Base-by-base conservation (phyloP, 179 eudicot species). In the Dionaea muscipula region DNA sequence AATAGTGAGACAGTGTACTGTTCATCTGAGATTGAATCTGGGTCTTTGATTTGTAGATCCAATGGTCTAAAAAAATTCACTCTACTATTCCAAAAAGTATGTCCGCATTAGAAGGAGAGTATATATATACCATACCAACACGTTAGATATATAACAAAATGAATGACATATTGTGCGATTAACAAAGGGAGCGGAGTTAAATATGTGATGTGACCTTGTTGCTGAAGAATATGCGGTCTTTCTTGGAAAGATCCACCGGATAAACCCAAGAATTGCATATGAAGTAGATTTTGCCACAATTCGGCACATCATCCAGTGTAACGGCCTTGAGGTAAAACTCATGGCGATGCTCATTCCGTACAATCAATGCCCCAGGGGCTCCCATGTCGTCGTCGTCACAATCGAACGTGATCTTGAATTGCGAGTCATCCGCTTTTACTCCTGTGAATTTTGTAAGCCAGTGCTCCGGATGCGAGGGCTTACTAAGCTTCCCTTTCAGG, bases 221-320 rank as follows among this genome's bases (percentile, higher is more conserved):
- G 21, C 61, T 49, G 60, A 82, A 83, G 68, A 80, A 83, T 15
- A 80, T 12, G 19, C 85, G 90, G 14, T 75, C 73, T 35, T 54
- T 65, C 26, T 60, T 33, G 62, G 80, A 75, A 33, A 35, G 18
- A 2, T 55, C 36, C 35, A 74, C 68, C 0, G 83, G 83, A 55
- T 80, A 80, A 61, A 83, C 75, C 90, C 83, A 83, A 16, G 88
- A 82, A 55, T 82, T 72, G 64, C 84, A 82, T 45, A 72, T 38
- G 51, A 79, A 79, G 10, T 74, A 71, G 17, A 82, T 10, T 8
- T 17, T 51, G 1, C 69, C 82, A 57, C 58, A 67, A 39, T 50
- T 58, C 0, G 78, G 80, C 46, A 79, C 64, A 54, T 66, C 68
- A 14, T 76, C 55, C 6, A 82, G 59, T n/a, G 84, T 79, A 18